Conservation (phyloP, 345 rosid species). For the Cochlearia excelsa region DNA sequence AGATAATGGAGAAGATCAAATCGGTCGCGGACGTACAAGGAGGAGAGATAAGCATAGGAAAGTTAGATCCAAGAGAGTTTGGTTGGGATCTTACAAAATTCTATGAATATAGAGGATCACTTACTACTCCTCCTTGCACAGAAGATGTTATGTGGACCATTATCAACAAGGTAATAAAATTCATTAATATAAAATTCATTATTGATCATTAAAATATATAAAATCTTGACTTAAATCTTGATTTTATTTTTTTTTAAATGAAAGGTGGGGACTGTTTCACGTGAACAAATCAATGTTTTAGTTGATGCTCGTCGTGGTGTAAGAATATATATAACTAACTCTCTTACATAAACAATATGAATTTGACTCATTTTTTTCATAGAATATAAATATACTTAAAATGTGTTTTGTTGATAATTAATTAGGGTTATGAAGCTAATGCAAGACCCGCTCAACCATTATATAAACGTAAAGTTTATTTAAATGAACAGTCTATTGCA, state of each 20-base stretch:
- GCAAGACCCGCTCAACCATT: constrained; percentile 34
- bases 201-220: too few species aligned
- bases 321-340: constrained; percentile 12
- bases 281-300: constrained; percentile 50
- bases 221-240: too few species aligned
- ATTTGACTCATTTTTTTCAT: too few species aligned
- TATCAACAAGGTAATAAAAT: constrained; percentile 41
- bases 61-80: constrained; percentile 49
- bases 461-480: constrained; percentile 17
- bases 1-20: constrained; percentile 25
- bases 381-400: neutral
- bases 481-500: constrained; percentile 16
- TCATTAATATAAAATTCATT: neutral
- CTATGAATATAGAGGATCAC: constrained; percentile 73
- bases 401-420: neutral
- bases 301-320: constrained; percentile 33
- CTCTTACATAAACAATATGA: constrained; percentile 6
- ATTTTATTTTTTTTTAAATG: too few species aligned
- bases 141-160: constrained; percentile 74
- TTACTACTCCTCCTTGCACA: constrained; percentile 80
- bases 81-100: constrained; percentile 47
- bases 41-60: constrained; percentile 39
- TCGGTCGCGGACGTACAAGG: constrained; percentile 4
- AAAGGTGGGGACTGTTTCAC: constrained; percentile 65
- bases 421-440: constrained; percentile 32